Evolutionary conservation across 2,329 filamentous ascomycete genomes (phyloP), one percentile per base, ranked within the genome.

Genomic region (Xylaria hypoxylon): DNA sequence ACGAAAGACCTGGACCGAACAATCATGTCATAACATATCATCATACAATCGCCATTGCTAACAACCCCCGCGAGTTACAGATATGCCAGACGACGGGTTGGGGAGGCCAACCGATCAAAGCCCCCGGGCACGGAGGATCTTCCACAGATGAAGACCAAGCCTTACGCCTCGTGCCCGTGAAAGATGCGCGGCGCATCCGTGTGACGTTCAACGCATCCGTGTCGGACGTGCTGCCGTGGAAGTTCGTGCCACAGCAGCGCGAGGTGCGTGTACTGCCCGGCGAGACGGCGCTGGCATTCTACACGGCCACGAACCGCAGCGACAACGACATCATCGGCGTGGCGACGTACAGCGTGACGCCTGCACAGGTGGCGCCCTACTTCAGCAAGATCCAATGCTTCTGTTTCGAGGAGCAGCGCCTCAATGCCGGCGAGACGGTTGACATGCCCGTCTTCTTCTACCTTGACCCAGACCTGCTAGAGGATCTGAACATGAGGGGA

Each of bases 401-500:
- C 80, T 99, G 96, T 80, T 99, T 99, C 75, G 96, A 99, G 82
- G 95, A 94, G 80, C 96, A 99, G 85, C 87, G 96, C 68, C 81
- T 99, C 71, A 95, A 96, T 77, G 94, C 94, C 5, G 94, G 95
- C 50, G 96, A 99, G 85, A 96, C 94, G 50, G 96, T 99, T 60
- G 96, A 99, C 79, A 99, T 99, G 96, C 96, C 96, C 0, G 96
- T 99, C 0, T 99, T 99, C 80, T 99, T 99, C 82, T 99, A 98
- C 80, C 92, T 99, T 71, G 96, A 99, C 77, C 96, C 96, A 0
- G 96, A 98, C 77, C 90, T 99, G 82, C 85, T 95, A 65, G 94
- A 92, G 73, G 96, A 99, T 79, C 83, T 95, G 58, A 94, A 92
- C 70, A 98, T 97, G 95, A 92, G 87, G 80, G 92, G 92, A 0